phyloP scores from a whole-genome alignment of 2,329 filamentous ascomycete genomes.

The Aspergillus costaricaensis region DNA sequence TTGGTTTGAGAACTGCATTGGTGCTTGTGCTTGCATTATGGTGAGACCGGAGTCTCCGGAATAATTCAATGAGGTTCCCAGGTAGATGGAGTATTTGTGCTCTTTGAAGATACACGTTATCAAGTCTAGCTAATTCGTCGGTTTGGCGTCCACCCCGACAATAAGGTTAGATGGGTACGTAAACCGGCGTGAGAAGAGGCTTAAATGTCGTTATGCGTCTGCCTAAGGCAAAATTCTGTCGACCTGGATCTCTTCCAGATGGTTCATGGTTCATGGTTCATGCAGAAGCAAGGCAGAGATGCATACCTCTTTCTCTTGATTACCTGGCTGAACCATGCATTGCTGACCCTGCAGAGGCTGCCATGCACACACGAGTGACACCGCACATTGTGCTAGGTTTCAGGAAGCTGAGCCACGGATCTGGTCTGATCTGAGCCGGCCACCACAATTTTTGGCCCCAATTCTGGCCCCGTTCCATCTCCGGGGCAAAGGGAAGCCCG shows the following conservation, averaged over 20 bases:
- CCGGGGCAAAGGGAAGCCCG: background rate
- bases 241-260: background rate
- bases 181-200: background rate
- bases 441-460: background rate
- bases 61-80: too few species aligned
- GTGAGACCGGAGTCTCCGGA: background rate
- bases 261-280: background rate
- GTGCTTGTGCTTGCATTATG: background rate
- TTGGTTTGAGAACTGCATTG: background rate
- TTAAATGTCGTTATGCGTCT: too few species aligned
- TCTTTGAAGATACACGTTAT: background rate
- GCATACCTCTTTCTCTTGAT: background rate
- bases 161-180: background rate
- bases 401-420: background rate
- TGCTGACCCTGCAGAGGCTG: background rate
- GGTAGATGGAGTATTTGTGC: too few species aligned
- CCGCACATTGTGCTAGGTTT: background rate
- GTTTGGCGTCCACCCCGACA: background rate
- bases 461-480: conserved; percentile 5
- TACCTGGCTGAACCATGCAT: background rate
- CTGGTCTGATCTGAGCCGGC: background rate
- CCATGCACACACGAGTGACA: background rate
- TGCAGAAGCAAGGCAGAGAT: background rate
- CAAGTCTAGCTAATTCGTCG: background rate
- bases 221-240: background rate